Base-by-base conservation (phyloP, 164 flowering plant genomes). In the Dillenia suffruticosa region DNA sequence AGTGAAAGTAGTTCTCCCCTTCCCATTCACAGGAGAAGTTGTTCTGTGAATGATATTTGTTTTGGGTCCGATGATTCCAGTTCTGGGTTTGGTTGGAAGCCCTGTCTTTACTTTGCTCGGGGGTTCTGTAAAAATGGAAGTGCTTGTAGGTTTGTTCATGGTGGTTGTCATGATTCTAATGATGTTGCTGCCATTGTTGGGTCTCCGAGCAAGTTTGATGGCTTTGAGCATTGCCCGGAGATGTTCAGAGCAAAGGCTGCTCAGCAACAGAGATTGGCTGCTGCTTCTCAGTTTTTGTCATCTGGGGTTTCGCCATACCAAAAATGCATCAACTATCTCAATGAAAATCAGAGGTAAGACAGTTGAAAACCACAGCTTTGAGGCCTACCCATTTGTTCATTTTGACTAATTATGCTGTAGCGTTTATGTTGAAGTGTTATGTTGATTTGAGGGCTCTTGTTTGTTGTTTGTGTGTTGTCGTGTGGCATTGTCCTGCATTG, bases 81-180 rank as follows among this genome's bases (percentile, higher is more conserved):
- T 32, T 71, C 70, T 2, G 93, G 87, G 22, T 69, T 77, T 49
- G 89, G 86, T 9, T 87, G 87, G 87, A 87, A 79, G 64, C 89
- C 95, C 0, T 90, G 97, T 53, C 67, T 81, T 44, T 91, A 85
- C 62, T 91, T 63, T 44, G 84, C 88, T 0, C 82, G 86, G 66
- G 96, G 96, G 16, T 87, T 79, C 63, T 89, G 96, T 58, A 84
- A 85, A 68, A 89, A 87, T 59, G 93, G 94, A 1, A 68, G 63
- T 11, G 75, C 70, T 57, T 92, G 97, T 74, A 69, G 81, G 66
- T 89, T 87, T 66, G 58, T 81, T 17, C 97, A 87, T 61, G 76
- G 81, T 19, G 87, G 73, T 2, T 58, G 51, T 2, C 65, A 57
- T 1, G 79, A 69, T 43, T 19, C 77, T 43, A 14, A 44, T 14